Conservation (phyloP, 1,284 basidiomycete species). For the Sporisorium exsertum region DNA sequence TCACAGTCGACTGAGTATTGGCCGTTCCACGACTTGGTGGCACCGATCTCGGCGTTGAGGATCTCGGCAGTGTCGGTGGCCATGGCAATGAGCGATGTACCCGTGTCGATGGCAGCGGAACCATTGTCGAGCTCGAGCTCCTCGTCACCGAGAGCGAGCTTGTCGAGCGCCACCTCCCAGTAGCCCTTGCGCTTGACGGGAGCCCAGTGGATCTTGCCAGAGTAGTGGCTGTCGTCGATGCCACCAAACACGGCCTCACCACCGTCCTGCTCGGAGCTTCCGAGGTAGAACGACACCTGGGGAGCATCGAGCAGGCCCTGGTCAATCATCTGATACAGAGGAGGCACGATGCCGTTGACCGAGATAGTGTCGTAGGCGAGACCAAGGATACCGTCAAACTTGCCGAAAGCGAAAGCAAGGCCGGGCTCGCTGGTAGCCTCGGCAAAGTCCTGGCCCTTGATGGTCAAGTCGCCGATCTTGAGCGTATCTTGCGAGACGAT, state of each 20-base stretch:
- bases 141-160: slow-evolving; percentile 75
- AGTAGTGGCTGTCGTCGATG: slow-evolving; percentile 82
- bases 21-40: slow-evolving; percentile 65
- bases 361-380: slow-evolving; percentile 96
- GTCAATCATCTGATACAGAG: slow-evolving; percentile 94
- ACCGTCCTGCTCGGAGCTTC: slow-evolving; percentile 85
- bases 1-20: slow-evolving; percentile 79
- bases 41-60: slow-evolving; percentile 85
- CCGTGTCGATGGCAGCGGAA: slow-evolving; percentile 81
- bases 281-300: slow-evolving; percentile 95
- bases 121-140: slow-evolving; percentile 85
- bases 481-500: slow-evolving; percentile 89
- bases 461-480: slow-evolving; percentile 83
- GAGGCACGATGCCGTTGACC: slow-evolving; percentile 92
- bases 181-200: slow-evolving; percentile 96
- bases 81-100: slow-evolving; percentile 88
- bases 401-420: slow-evolving; percentile 90
- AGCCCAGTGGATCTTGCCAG: slow-evolving; percentile 85
- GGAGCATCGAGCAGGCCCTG: slow-evolving; percentile 84
- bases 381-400: slow-evolving; percentile 94
- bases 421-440: slow-evolving; percentile 97
- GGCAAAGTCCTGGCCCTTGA: slow-evolving; percentile 88
- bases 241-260: slow-evolving; percentile 96
- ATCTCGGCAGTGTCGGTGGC: slow-evolving; percentile 97
- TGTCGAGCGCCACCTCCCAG: slow-evolving; percentile 76